These are phyloP conservation scores for Puccinia novopanici DNA, from an alignment of 1,284 basidiomycete species.

Conservation along the genomic window DNA sequence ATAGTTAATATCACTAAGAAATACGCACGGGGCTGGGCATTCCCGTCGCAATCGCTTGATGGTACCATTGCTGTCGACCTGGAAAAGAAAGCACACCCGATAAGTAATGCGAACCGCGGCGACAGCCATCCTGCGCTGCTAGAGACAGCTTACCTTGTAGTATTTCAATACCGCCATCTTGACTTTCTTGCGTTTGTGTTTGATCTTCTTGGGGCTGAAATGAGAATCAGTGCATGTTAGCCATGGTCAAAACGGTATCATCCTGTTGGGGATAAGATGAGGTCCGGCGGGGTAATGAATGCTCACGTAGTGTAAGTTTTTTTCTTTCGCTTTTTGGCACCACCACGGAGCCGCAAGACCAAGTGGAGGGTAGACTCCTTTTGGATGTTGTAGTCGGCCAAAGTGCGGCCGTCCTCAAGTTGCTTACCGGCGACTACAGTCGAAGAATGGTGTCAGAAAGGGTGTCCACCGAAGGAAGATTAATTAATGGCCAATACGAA, in stretches of 20 bases:
- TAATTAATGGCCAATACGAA: background rate
- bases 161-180: slow-evolving; percentile 50
- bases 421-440: slow-evolving; percentile 61
- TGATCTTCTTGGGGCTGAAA: slow-evolving; percentile 44
- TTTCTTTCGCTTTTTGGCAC: slow-evolving; percentile 57
- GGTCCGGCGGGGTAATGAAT: background rate
- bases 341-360: slow-evolving; percentile 81
- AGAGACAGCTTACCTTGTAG: slow-evolving; percentile 31
- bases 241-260: background rate
- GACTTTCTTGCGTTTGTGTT: slow-evolving; percentile 51
- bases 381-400: slow-evolving; percentile 86
- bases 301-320: slow-evolving; percentile 50
- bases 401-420: slow-evolving; percentile 60
- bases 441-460: background rate
- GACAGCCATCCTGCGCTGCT: background rate
- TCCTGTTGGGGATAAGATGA: background rate
- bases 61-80: slow-evolving; percentile 45
- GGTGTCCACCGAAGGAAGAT: too few species aligned
- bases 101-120: background rate
- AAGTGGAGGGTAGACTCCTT: slow-evolving; percentile 94
- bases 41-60: slow-evolving; percentile 48
- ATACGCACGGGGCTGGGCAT: slow-evolving; percentile 39
- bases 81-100: background rate
- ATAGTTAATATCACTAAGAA: background rate
- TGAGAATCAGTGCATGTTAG: background rate